A percentile compares a stretch with the other conserved stretches of the same genome.
These are phyloP conservation scores for Tetracladium marchalianum DNA, from an alignment of 495 filamentous ascomycete genomes.

Conservation along the genomic window DNA sequence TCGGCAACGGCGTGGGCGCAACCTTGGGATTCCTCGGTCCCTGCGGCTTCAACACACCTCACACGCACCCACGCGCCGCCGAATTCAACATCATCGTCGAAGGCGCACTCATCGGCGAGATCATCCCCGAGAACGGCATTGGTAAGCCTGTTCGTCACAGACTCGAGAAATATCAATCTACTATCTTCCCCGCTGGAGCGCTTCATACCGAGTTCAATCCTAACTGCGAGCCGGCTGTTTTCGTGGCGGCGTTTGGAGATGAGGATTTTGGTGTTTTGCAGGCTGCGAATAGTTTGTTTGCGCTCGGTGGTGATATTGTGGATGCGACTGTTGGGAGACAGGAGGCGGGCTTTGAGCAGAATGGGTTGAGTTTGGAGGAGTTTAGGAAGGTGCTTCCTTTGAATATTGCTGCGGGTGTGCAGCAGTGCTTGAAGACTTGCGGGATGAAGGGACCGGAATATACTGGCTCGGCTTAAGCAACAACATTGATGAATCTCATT, in stretches of 20 bases:
- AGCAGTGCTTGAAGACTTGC: conserved; percentile 5
- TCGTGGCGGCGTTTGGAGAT: conserved; percentile 29
- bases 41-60: conserved; percentile 34
- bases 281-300: conserved; percentile 17
- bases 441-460: background rate
- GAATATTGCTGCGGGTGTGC: conserved; percentile 13
- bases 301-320: conserved; percentile 23
- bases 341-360: background rate
- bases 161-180: conserved; percentile 25
- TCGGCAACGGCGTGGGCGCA: conserved; percentile 22
- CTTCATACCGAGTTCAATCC: conserved; percentile 38
- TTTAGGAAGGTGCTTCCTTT: conserved; percentile 25
- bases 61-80: conserved; percentile 35
- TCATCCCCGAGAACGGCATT: conserved; percentile 29
- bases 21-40: conserved; percentile 26
- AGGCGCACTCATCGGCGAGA: conserved; percentile 22
- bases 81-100: conserved; percentile 29
- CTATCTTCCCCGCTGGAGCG: conserved; percentile 29
- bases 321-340: conserved; percentile 6
- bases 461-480: no score
- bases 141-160: conserved; percentile 14
- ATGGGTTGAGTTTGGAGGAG: conserved; percentile 21
- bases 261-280: conserved; percentile 29
- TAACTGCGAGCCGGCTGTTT: conserved; percentile 26
- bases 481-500: no score